Conservation (phyloP, 495 filamentous ascomycete species). For the Tuber magnatum region DNA sequence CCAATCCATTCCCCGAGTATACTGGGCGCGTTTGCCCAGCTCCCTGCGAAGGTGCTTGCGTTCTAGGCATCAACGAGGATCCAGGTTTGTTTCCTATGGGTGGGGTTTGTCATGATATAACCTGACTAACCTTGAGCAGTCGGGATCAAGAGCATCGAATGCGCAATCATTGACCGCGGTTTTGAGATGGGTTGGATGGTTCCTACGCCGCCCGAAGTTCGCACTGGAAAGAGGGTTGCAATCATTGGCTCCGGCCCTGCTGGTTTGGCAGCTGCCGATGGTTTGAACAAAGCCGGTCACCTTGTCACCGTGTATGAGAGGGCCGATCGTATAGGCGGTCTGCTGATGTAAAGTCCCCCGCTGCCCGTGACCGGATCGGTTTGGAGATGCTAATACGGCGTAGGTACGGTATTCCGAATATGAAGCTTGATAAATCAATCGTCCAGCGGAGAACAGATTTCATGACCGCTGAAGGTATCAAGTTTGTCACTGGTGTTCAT, state of each 20-base stretch:
- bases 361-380: neutral
- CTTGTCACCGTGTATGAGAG: slow-evolving; percentile 91
- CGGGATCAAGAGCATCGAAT: slow-evolving; percentile 99
- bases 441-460: slow-evolving; percentile 94
- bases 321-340: slow-evolving; percentile 81
- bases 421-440: slow-evolving; percentile 99
- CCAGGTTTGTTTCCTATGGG: slow-evolving; percentile 45
- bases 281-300: slow-evolving; percentile 92
- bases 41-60: slow-evolving; percentile 95
- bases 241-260: slow-evolving; percentile 92
- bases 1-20: slow-evolving; percentile 99
- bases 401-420: slow-evolving; percentile 87
- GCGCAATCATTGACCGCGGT: slow-evolving; percentile 96
- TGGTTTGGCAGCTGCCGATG: slow-evolving; percentile 86
- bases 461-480: slow-evolving; percentile 86
- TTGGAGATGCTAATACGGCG: slow-evolving; percentile 30
- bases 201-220: slow-evolving; percentile 66
- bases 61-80: slow-evolving; percentile 97
- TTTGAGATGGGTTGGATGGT: slow-evolving; percentile 99
- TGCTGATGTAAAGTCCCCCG: slow-evolving; percentile 63
- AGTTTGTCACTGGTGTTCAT: slow-evolving; percentile 67
- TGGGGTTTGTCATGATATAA: neutral
- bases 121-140: slow-evolving; percentile 43
- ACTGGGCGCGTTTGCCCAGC: slow-evolving; percentile 97
- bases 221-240: slow-evolving; percentile 85